Percentiles rank a stretch among this genome's conserved stretches.
phyloP scores from a whole-genome alignment of 805 yeast genomes.

The Danielia oregonensis region DNA sequence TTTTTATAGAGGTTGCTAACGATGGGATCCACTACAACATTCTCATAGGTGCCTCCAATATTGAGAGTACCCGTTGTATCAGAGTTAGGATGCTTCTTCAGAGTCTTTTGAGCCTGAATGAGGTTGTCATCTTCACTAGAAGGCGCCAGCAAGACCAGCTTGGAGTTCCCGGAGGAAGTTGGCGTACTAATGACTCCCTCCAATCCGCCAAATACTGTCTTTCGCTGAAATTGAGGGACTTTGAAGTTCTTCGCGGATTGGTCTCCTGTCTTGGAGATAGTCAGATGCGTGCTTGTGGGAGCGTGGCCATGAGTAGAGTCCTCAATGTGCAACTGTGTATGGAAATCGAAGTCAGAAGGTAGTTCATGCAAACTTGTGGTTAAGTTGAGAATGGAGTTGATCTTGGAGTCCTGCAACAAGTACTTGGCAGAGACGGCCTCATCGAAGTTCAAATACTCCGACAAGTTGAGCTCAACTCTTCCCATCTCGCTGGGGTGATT shows the following conservation, averaged over 20 bases:
- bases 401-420: slow-evolving; percentile 70
- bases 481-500: slow-evolving; percentile 58
- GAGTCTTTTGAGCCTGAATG: not conserved
- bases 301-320: slow-evolving; percentile 18
- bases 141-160: not conserved
- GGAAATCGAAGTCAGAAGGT: slow-evolving; percentile 37
- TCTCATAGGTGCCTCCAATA: slow-evolving; percentile 7
- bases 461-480: slow-evolving; percentile 56
- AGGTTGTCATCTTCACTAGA: not conserved
- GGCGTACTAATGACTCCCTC: slow-evolving; percentile 33
- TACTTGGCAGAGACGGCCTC: slow-evolving; percentile 57
- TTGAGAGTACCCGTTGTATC: not conserved
- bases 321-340: slow-evolving; percentile 36
- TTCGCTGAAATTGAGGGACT: slow-evolving; percentile 39
- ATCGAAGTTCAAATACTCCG: slow-evolving; percentile 63
- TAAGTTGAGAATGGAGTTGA: slow-evolving; percentile 73
- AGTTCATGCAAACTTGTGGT: slow-evolving; percentile 50
- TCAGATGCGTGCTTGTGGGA: slow-evolving; percentile 4
- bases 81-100: not conserved
- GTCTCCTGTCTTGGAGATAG: slow-evolving; percentile 16
- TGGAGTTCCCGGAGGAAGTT: slow-evolving; percentile 1
- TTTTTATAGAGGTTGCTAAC: slow-evolving; percentile 48
- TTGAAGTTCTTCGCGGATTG: slow-evolving; percentile 20
- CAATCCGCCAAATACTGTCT: slow-evolving; percentile 47
- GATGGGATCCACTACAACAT: slow-evolving; percentile 44